Evolutionary conservation across 208 protist species (phyloP).

Genomic region (Trypanosoma mega): DNA sequence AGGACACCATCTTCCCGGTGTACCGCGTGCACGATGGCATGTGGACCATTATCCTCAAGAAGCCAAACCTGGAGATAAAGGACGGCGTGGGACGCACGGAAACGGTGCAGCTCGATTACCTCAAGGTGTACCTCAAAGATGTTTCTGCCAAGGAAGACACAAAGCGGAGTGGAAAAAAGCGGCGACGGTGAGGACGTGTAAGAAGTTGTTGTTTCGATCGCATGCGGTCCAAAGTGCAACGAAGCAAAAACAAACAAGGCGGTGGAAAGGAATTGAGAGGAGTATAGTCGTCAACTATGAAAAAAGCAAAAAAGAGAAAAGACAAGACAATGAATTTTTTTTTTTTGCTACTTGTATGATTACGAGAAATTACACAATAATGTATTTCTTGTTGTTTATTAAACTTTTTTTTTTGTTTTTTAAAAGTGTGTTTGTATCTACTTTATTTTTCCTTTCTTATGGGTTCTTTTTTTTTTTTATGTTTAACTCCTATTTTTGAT

Average conservation of each 20-base stretch:
- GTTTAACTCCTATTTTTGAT: too few species aligned
- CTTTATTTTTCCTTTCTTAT: not conserved
- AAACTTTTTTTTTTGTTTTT: too few species aligned
- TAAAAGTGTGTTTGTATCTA: too few species aligned
- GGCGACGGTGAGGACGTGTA: constrained; percentile 12
- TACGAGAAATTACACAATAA: too few species aligned
- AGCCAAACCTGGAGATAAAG: constrained; percentile 62
- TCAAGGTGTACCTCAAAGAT: constrained; percentile 61
- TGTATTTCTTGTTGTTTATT: too few species aligned
- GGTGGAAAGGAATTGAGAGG: not conserved
- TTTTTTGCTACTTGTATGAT: too few species aligned
- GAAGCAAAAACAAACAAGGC: not conserved
- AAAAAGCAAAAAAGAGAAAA: not conserved
- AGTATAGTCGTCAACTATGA: not conserved
- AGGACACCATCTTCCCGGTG: constrained; percentile 65
- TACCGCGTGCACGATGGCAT: constrained; percentile 67
- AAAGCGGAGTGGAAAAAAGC: constrained; percentile 9
- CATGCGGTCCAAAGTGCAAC: not conserved
- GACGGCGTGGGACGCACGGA: constrained; percentile 59
- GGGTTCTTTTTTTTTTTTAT: constrained; percentile 7
- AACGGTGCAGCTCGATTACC: constrained; percentile 70
- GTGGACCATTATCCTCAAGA: constrained; percentile 86
- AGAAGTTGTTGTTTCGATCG: too few species aligned
- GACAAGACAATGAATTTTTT: not conserved
- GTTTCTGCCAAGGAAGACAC: constrained; percentile 1